A percentile compares a stretch with the other conserved stretches of the same genome.
Evolutionary conservation across 2,329 filamentous ascomycete genomes (phyloP).

Genomic region (Penicillium sp.): DNA sequence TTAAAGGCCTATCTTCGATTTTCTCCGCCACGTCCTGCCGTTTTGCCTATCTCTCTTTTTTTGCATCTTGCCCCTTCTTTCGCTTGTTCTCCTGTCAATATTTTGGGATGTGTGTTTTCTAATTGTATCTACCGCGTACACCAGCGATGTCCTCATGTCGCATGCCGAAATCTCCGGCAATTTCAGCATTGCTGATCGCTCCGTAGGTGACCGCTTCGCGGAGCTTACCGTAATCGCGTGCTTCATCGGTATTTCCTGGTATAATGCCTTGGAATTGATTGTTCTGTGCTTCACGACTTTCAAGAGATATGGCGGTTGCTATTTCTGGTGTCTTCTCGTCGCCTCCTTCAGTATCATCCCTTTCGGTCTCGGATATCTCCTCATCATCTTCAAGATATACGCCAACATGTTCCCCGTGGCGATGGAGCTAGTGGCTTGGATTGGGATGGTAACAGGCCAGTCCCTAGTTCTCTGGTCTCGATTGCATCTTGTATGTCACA

Average conservation of each 20-base stretch:
- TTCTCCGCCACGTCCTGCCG: too few relatives aligned
- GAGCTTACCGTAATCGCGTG: conserved; percentile 16
- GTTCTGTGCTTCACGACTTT: conserved; percentile 50
- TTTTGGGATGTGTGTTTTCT: not conserved
- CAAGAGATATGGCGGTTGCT: conserved; percentile 44
- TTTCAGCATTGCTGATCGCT: conserved; percentile 14
- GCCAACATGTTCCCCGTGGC: conserved; percentile 38
- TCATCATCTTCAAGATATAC: conserved; percentile 43
- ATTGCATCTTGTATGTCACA: conserved; percentile 46
- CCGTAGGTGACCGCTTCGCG: conserved; percentile 5
- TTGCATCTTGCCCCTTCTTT: not conserved
- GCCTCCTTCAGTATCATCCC: conserved; percentile 45
- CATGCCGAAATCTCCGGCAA: conserved; percentile 11
- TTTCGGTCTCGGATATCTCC: conserved; percentile 47
- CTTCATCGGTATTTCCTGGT: conserved; percentile 47
- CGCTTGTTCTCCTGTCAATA: not conserved
- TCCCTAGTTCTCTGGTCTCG: conserved; percentile 51
- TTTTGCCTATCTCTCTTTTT: not conserved
- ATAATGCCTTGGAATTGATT: conserved; percentile 49
- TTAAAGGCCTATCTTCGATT: too few relatives aligned
- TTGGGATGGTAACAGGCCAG: conserved; percentile 49
- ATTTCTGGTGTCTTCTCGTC: conserved; percentile 50
- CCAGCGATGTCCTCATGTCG: conserved; percentile 22
- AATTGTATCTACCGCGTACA: not conserved
- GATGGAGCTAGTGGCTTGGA: conserved; percentile 46